Base-by-base conservation (phyloP, 768 basidiomycete species). In the Boletus patriciae region DNA sequence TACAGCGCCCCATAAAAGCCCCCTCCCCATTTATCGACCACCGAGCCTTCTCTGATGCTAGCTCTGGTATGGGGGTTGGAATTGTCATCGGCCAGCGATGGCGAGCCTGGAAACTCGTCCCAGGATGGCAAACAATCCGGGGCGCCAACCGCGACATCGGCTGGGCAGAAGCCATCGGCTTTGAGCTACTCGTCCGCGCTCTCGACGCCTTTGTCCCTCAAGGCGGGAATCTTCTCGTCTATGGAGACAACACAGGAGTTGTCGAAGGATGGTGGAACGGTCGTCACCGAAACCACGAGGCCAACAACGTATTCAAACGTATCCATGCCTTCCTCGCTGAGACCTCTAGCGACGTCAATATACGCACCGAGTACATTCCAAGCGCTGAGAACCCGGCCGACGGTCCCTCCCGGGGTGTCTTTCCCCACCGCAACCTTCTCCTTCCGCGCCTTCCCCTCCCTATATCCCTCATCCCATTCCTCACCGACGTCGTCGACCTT, bases 211-310 rank as follows among this genome's bases (percentile, higher is more conserved):
- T 38, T 11, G 3, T 27, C 10, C 6, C 6, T 27, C 27, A 27
- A 7, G 7, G 27, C 4, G 27, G 27, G 7, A 27, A 27, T 27
- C 4, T 27, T 27, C 27, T 40, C 25, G 16, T 40, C 2, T 15
- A 47, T 33, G 38, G 51, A 0, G 55, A 60, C 43, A 60, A 57
- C 34, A 50, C 52, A 0, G 33, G 52, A 0, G 8, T 58, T 3
- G 11, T 60, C 0, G 23, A 61, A 10, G 52, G 49, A 0, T 61
- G 56, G 56, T 58, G 60, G 49, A 33, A 10, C 0, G 52, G 56
- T 0, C 1, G 23, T 0, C 52, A 61, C 10, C 4, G 25, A 13
- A 58, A 57, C 10, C 0, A 16, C 0, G n/a, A 49, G 3, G 27
- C 27, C 25, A 58, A 60, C n/a, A 1, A 0, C 0, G 7, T 60